phyloP scores from a whole-genome alignment of 2,329 filamentous ascomycete species.

The Cytospora schulzeri region DNA sequence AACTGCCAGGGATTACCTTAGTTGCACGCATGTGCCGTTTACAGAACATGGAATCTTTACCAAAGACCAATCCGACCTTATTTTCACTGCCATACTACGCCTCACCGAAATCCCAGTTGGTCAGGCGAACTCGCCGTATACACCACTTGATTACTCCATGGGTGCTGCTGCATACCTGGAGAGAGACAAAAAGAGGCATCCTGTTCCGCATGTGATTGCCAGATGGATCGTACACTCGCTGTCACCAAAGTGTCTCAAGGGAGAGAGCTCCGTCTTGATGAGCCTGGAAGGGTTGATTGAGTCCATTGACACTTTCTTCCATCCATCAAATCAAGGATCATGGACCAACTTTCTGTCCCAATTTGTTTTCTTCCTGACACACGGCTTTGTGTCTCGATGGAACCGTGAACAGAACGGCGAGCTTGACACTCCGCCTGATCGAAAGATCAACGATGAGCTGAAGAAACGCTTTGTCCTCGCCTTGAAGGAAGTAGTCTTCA shows the following conservation, averaged over 20 bases:
- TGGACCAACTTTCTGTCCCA: conserved; percentile 93
- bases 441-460: conserved; percentile 76
- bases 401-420: conserved; percentile 93
- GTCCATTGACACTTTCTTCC: conserved; percentile 97
- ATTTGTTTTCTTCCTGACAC: conserved; percentile 86
- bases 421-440: conserved; percentile 79
- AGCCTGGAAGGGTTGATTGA: conserved; percentile 90
- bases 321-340: conserved; percentile 89
- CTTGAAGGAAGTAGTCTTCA: conserved; percentile 90
- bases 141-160: conserved; percentile 77
- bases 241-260: conserved; percentile 78
- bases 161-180: conserved; percentile 86
- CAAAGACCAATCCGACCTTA: conserved; percentile 83
- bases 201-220: conserved; percentile 87
- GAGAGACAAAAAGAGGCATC: conserved; percentile 91
- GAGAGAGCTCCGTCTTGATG: conserved; percentile 77
- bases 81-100: conserved; percentile 89
- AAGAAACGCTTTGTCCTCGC: conserved; percentile 88
- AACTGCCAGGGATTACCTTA: conserved; percentile 79
- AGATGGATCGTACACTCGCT: conserved; percentile 92
- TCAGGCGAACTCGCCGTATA: conserved; percentile 92
- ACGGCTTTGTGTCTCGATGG: conserved; percentile 97
- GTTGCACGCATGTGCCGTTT: conserved; percentile 75
- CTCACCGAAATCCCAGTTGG: conserved; percentile 95
- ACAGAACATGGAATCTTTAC: conserved; percentile 89